Percentiles rank a stretch among this genome's conserved stretches.
phyloP scores from a whole-genome alignment of 495 filamentous ascomycete genomes.

The Friedmanniomyces simplex region DNA sequence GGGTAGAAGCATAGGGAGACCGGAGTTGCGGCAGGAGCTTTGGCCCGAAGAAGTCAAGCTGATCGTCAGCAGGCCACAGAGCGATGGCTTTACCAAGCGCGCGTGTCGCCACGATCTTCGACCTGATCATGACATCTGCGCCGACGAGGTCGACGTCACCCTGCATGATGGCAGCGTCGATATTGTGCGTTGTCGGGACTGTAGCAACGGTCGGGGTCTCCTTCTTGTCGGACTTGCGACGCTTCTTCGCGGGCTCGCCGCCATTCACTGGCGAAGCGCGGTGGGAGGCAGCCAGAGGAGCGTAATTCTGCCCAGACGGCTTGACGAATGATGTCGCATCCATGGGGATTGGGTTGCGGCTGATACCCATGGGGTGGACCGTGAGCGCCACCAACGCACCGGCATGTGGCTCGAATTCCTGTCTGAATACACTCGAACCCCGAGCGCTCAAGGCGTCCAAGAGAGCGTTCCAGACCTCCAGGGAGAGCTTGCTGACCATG shows the following conservation, averaged over 20 bases:
- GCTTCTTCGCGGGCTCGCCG: conserved; percentile 51
- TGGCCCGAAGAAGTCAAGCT: conserved; percentile 41
- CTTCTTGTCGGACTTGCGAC: conserved; percentile 73
- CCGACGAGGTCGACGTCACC: conserved; percentile 93
- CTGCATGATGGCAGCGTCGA: conserved; percentile 95
- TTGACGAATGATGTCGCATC: conserved; percentile 79
- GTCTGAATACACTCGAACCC: conserved; percentile 45
- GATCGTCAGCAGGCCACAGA: conserved; percentile 40
- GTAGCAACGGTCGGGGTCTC: conserved; percentile 40
- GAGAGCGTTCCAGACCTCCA: conserved; percentile 78
- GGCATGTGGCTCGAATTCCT: conserved; percentile 60
- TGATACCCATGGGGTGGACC: conserved; percentile 82
- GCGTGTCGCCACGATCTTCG: conserved; percentile 71
- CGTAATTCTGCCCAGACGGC: conserved; percentile 81
- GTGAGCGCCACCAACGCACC: conserved; percentile 68
- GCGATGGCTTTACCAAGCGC: conserved; percentile 72
- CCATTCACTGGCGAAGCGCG: conserved; percentile 49
- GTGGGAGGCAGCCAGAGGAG: conserved; percentile 34
- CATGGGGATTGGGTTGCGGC: conserved; percentile 82
- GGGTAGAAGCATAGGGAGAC: conserved; percentile 70
- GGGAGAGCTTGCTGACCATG: conserved; percentile 62
- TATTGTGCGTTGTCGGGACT: conserved; percentile 61
- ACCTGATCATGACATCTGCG: conserved; percentile 73
- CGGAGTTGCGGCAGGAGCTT: conserved; percentile 52
- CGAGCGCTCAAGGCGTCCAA: conserved; percentile 52